Percentiles rank a stretch among this genome's conserved stretches.
phyloP scores from a whole-genome alignment of 2,329 filamentous ascomycete species.

The Fusarium sp. region DNA sequence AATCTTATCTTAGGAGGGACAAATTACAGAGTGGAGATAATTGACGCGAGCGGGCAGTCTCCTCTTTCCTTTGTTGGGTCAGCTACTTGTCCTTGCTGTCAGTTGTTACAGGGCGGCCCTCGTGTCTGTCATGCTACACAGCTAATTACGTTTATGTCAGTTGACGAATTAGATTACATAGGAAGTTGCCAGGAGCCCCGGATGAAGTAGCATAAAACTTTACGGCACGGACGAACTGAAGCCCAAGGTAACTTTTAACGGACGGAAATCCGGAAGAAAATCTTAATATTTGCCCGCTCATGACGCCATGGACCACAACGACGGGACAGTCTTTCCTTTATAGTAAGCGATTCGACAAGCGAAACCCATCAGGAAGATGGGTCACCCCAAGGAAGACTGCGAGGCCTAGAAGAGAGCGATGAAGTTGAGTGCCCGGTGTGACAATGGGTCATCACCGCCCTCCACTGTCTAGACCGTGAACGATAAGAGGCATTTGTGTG shows the following conservation, averaged over 20 bases:
- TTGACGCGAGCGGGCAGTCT: neutral
- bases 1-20: slow-evolving; percentile 12
- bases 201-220: slow-evolving; percentile 16
- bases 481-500: slow-evolving; percentile 1
- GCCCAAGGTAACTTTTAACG: slow-evolving; percentile 11
- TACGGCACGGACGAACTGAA: neutral
- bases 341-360: slow-evolving; percentile 15
- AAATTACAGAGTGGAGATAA: slow-evolving; percentile 14
- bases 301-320: slow-evolving; percentile 25
- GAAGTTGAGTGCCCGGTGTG: slow-evolving; percentile 2
- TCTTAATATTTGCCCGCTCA: slow-evolving; percentile 6
- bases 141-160: neutral
- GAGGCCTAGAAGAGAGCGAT: neutral
- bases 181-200: slow-evolving; percentile 13
- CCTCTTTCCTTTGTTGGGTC: slow-evolving; percentile 3
- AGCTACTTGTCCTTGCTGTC: slow-evolving; percentile 1
- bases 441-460: slow-evolving; percentile 24
- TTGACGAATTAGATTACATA: slow-evolving; percentile 28
- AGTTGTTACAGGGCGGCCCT: slow-evolving; percentile 9
- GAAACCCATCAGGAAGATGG: slow-evolving; percentile 25
- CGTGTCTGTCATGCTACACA: slow-evolving; percentile 4
- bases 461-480: neutral
- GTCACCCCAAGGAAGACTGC: neutral
- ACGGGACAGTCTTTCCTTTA: slow-evolving; percentile 5
- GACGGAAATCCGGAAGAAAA: slow-evolving; percentile 19